Evolutionary conservation across 352 stramenopile genomes (phyloP).

Genomic region (Globisporangium uncinulatum): DNA sequence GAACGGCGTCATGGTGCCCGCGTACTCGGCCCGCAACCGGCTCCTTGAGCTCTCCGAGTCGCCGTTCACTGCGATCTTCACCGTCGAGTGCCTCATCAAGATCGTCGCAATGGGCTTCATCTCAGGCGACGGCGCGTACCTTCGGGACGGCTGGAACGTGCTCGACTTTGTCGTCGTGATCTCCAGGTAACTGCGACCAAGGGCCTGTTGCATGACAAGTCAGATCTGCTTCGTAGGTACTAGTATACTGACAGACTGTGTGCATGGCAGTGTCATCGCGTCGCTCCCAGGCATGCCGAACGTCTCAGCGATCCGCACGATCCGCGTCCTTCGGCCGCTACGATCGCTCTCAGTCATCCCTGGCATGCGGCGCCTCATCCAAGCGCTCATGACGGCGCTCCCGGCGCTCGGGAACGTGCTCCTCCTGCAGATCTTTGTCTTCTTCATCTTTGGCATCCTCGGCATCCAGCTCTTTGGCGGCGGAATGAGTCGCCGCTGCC

Average conservation of each 20-base stretch:
- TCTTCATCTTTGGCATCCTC: conserved; percentile 89
- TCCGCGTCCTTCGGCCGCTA: conserved; percentile 85
- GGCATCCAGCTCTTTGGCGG: conserved; percentile 86
- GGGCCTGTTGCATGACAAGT: too few species aligned
- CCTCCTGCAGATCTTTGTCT: conserved; percentile 87
- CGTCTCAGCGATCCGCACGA: conserved; percentile 77
- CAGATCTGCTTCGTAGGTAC: too few species aligned
- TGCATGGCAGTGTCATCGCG: conserved; percentile 30
- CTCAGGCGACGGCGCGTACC: conserved; percentile 56
- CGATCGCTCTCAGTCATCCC: conserved; percentile 87
- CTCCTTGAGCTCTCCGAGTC: conserved; percentile 69
- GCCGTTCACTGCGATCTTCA: conserved; percentile 88
- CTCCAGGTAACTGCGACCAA: conserved; percentile 41
- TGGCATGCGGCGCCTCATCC: conserved; percentile 74
- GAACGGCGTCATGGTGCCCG: conserved; percentile 28
- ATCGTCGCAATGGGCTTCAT: conserved; percentile 85
- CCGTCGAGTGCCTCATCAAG: conserved; percentile 86
- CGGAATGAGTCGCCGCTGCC: conserved; percentile 76
- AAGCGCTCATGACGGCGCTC: conserved; percentile 77
- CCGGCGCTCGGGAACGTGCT: conserved; percentile 86
- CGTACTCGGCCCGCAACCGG: conserved; percentile 45
- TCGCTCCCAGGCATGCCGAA: conserved; percentile 65
- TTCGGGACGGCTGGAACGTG: conserved; percentile 87
- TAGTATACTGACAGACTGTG: not conserved
- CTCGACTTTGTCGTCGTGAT: conserved; percentile 92